Evolutionary conservation across 2,329 filamentous ascomycete species (phyloP).

Genomic region (Pleoardoris graminearum): DNA sequence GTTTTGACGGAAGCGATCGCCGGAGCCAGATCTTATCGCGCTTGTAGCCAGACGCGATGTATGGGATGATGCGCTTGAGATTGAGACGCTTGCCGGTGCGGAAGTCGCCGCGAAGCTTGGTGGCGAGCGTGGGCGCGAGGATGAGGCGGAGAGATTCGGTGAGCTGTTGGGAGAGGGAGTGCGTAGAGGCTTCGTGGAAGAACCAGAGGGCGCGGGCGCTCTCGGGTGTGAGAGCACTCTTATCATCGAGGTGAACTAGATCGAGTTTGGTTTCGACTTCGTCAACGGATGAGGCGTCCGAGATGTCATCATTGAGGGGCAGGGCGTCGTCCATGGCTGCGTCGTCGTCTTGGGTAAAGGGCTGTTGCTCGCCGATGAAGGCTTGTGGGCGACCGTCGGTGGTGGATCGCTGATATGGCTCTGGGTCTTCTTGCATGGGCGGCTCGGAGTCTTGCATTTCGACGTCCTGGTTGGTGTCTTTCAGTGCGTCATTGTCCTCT

Average conservation of each 20-base stretch:
- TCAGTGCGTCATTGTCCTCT: slow-evolving; percentile 38
- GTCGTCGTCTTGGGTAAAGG: slow-evolving; percentile 36
- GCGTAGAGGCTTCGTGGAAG: slow-evolving; percentile 80
- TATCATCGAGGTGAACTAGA: slow-evolving; percentile 66
- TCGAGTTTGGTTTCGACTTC: slow-evolving; percentile 65
- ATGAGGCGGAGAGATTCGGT: slow-evolving; percentile 96
- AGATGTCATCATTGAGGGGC: slow-evolving; percentile 42
- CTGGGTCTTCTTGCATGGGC: slow-evolving; percentile 26
- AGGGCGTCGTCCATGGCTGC: slow-evolving; percentile 44
- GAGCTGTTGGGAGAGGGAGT: slow-evolving; percentile 81
- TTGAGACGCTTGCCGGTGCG: slow-evolving; percentile 97
- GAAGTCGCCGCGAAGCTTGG: slow-evolving; percentile 95
- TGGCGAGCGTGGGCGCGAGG: slow-evolving; percentile 89
- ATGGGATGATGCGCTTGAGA: slow-evolving; percentile 99
- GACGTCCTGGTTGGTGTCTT: slow-evolving; percentile 49
- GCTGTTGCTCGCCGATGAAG: slow-evolving; percentile 51
- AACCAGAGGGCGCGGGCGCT: slow-evolving; percentile 79
- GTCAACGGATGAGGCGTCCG: slow-evolving; percentile 43
- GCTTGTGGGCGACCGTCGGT: slow-evolving; percentile 46
- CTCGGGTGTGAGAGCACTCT: slow-evolving; percentile 49
- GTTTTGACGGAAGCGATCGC: slow-evolving; percentile 85
- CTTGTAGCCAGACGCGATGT: slow-evolving; percentile 97
- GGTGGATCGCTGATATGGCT: slow-evolving; percentile 32
- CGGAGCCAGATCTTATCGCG: slow-evolving; percentile 99
- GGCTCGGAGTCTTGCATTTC: slow-evolving; percentile 50